Base-by-base conservation (phyloP, 352 stramenopile species). In the Globisporangium echinulatum region DNA sequence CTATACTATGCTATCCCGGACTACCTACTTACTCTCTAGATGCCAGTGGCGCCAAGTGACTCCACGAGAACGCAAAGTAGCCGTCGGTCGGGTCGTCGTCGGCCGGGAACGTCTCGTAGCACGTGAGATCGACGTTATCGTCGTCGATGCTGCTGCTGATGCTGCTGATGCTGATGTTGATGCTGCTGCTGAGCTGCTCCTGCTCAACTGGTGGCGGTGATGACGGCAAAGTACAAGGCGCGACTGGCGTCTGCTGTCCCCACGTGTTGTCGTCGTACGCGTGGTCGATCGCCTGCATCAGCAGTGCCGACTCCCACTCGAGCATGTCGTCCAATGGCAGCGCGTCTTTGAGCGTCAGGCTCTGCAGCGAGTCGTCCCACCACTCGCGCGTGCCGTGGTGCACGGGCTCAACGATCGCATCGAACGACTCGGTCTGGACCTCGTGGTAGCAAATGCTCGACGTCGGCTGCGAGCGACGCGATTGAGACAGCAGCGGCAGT, bases 361-460 rank as follows among this genome's bases (percentile, higher is more conserved):
- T 64, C 19, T 74, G 71, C 5, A 87, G 55, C 3, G 75, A 79
- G 1, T 74, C 77, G 43, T 82, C 64, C 69, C 67, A 85, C 77
- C 75, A 46, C 51, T 68, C 56, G 65, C 61, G 42, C 44, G 52
- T 38, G 49, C 44, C 9, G 33, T 66, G 19, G 56, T 60, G 3
- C 70, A 60, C 50, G 61, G 55, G 36, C 15, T 48, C 49, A 19
- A 66, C 52, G 53, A 60, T 44, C 43, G 60, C 33, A 10, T 8
- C 55, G 17, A 57, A 53, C 7, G n/a, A 47, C 25, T 58, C 54
- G 10, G 52, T 8, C 1, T 39, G 6, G 52, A 62, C 50, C 59
- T 62, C 49, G 25, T 36, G 36, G 58, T 13, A 13, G 7, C 40
- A 44, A 13, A 73, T 43, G 79, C 46, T 50, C 7, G 25, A 3